phyloP scores from a whole-genome alignment of 176 grass and related monocot genomes.

The Aegilops longissima region DNA sequence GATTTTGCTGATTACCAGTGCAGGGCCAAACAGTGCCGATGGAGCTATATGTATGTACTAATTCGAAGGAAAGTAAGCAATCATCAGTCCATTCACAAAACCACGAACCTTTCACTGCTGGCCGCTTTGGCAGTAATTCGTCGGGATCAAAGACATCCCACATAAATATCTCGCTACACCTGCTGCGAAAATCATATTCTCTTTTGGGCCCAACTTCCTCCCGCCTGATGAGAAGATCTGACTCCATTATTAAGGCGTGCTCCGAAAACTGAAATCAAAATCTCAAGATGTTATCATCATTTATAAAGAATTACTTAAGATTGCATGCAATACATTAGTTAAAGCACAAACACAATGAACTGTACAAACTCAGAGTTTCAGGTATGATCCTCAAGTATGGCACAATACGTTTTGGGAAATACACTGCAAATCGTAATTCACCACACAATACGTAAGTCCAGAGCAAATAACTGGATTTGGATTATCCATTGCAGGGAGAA shows the following conservation, averaged over 20 bases:
- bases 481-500: neutral
- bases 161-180: neutral
- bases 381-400: too few relatives aligned
- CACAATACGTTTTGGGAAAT: too few relatives aligned
- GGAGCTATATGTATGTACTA: neutral
- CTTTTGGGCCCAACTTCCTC: neutral
- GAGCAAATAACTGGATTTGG: neutral
- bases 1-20: neutral
- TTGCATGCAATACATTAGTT: too few relatives aligned
- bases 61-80: neutral
- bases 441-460: neutral
- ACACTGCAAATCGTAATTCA: too few relatives aligned
- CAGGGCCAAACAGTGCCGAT: neutral
- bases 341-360: too few relatives aligned
- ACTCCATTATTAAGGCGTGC: neutral
- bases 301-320: neutral
- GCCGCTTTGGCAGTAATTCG: neutral
- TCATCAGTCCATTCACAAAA: neutral
- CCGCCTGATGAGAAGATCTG: neutral
- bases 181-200: neutral
- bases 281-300: neutral
- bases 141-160: neutral
- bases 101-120: neutral
- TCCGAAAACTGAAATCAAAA: neutral
- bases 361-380: too few relatives aligned